phyloP scores from a whole-genome alignment of 2,329 filamentous ascomycete species.

The Aureobasidium uvarum region DNA sequence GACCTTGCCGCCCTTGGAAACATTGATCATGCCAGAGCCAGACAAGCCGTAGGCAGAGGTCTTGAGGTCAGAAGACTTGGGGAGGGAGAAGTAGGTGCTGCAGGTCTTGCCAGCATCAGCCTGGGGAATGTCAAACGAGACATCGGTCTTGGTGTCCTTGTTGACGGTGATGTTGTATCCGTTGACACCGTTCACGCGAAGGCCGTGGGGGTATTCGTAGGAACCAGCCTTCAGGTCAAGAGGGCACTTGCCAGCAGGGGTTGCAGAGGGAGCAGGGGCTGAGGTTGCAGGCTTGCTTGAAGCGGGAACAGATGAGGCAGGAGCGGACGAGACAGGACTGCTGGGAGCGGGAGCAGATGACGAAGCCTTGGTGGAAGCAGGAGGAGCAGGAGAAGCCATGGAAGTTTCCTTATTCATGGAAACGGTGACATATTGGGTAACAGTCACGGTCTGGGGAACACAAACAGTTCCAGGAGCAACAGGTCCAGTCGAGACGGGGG shows the following conservation, averaged over 20 bases:
- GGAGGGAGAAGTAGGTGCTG: constrained; percentile 21
- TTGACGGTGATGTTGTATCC: constrained; percentile 18
- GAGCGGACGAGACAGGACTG: not conserved
- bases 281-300: not conserved
- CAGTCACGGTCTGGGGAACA: constrained; percentile 8
- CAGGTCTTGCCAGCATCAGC: constrained; percentile 24
- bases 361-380: not conserved
- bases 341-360: not conserved
- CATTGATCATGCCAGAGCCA: constrained; percentile 7
- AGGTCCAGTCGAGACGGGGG: not conserved
- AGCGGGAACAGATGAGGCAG: not conserved
- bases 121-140: constrained; percentile 24
- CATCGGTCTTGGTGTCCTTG: constrained; percentile 15
- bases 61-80: not conserved
- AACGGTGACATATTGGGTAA: constrained; percentile 16
- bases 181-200: constrained; percentile 27
- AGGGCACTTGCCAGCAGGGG: constrained; percentile 24
- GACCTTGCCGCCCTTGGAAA: constrained; percentile 7
- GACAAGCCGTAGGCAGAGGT: constrained; percentile 19
- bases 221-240: constrained; percentile 17
- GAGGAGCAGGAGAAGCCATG: not conserved
- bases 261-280: constrained; percentile 3
- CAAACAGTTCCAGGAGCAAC: not conserved
- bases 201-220: constrained; percentile 23
- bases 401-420: not conserved